Conservation (phyloP, 2,329 filamentous ascomycete species). For the Iodosphaeria phyllophila region DNA sequence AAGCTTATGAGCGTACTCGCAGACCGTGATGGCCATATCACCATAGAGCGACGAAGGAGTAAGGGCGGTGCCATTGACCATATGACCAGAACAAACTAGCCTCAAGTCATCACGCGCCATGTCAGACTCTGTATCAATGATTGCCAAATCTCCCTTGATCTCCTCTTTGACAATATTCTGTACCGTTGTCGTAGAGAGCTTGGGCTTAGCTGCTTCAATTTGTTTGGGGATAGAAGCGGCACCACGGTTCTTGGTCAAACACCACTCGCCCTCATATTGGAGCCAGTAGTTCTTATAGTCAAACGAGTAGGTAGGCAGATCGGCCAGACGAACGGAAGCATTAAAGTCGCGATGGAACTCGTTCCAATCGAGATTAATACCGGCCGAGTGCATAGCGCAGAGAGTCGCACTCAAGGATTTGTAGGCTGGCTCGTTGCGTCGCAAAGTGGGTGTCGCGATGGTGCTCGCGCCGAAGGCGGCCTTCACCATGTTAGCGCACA, state of each 20-base stretch:
- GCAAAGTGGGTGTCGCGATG: constrained; percentile 38
- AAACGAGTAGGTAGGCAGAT: constrained; percentile 49
- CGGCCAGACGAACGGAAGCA: constrained; percentile 35
- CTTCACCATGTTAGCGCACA: constrained; percentile 51
- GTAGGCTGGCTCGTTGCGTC: constrained; percentile 43
- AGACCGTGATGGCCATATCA: constrained; percentile 35
- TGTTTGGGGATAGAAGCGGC: constrained; percentile 22
- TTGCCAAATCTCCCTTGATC: constrained; percentile 37
- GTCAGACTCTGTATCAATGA: constrained; percentile 46
- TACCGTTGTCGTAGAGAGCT: constrained; percentile 45
- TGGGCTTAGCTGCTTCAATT: constrained; percentile 22
- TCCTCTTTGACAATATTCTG: constrained; percentile 45
- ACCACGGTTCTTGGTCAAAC: constrained; percentile 45
- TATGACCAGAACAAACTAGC: constrained; percentile 42
- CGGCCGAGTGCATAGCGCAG: constrained; percentile 34
- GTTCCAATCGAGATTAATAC: constrained; percentile 44
- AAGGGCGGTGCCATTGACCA: constrained; percentile 47
- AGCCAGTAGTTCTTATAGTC: constrained; percentile 59
- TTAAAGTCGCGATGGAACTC: constrained; percentile 48
- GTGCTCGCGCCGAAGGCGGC: constrained; percentile 35
- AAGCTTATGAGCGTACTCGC: constrained; percentile 49
- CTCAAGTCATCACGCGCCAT: constrained; percentile 44
- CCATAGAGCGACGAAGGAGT: constrained; percentile 40
- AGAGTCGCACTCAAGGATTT: constrained; percentile 41
- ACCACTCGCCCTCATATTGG: constrained; percentile 41